Percentiles rank a stretch among this genome's conserved stretches.
Evolutionary conservation across 495 filamentous ascomycete species (phyloP).

Genomic region (Podospora didyma): DNA sequence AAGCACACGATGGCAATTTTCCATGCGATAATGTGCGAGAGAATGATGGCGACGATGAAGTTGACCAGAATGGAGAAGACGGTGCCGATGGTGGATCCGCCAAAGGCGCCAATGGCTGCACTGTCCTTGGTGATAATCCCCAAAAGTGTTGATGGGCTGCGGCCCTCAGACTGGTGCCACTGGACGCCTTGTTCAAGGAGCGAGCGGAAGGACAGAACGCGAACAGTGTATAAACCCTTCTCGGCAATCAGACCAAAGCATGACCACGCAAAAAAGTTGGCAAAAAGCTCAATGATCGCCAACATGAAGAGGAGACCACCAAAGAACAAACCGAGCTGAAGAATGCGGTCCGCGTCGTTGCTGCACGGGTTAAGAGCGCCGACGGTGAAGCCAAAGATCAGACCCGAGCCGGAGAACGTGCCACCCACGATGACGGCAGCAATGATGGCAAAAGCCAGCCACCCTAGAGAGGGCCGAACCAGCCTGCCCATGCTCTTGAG

Average conservation of each 20-base stretch:
- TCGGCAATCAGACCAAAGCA: constrained; percentile 70
- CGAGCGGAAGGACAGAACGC: constrained; percentile 70
- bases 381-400: constrained; percentile 23
- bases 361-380: constrained; percentile 30
- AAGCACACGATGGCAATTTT: constrained; percentile 84
- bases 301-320: constrained; percentile 85
- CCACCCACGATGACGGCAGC: constrained; percentile 12
- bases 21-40: constrained; percentile 71
- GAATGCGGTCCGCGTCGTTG: constrained; percentile 32
- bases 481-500: background rate
- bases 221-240: constrained; percentile 70
- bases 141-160: constrained; percentile 74
- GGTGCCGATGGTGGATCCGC: constrained; percentile 72
- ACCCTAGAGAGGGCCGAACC: constrained; percentile 7
- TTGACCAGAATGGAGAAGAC: constrained; percentile 68
- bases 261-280: constrained; percentile 61
- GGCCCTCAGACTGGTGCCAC: constrained; percentile 77
- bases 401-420: constrained; percentile 22
- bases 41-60: constrained; percentile 57
- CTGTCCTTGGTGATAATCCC: constrained; percentile 77
- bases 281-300: constrained; percentile 66
- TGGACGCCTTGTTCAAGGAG: constrained; percentile 83
- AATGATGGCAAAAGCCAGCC: constrained; percentile 8
- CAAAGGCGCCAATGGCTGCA: constrained; percentile 72
- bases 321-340: constrained; percentile 75